A percentile compares a stretch with the other conserved stretches of the same genome.
These are phyloP conservation scores for Aureobasidium zeae DNA, from an alignment of 2,329 filamentous ascomycete species.

Conservation along the genomic window DNA sequence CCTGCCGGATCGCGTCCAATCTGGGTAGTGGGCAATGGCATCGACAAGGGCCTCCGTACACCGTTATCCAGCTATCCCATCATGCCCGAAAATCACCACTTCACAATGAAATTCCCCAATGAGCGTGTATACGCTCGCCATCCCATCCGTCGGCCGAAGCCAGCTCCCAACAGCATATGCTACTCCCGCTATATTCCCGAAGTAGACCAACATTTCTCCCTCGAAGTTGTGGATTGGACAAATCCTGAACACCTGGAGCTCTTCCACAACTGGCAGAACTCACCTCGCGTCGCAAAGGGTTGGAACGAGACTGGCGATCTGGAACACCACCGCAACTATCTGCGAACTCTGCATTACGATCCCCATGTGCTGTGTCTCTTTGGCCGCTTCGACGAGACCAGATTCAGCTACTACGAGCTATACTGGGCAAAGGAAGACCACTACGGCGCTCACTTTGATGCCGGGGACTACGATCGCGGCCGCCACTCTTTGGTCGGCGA, in stretches of 20 bases:
- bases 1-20: slow-evolving; percentile 35
- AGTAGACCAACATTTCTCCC: slow-evolving; percentile 65
- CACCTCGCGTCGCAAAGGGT: slow-evolving; percentile 67
- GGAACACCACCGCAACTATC: slow-evolving; percentile 64
- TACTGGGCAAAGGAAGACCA: slow-evolving; percentile 67
- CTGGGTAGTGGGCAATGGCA: slow-evolving; percentile 24
- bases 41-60: slow-evolving; percentile 18
- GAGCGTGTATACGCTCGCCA: slow-evolving; percentile 53
- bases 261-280: slow-evolving; percentile 77
- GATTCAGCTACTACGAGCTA: slow-evolving; percentile 70
- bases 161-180: slow-evolving; percentile 57
- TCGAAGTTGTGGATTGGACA: slow-evolving; percentile 61
- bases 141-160: slow-evolving; percentile 63
- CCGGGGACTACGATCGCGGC: slow-evolving; percentile 49
- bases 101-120: slow-evolving; percentile 40
- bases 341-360: slow-evolving; percentile 58
- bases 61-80: slow-evolving; percentile 30
- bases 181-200: slow-evolving; percentile 75
- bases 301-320: slow-evolving; percentile 73
- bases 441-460: slow-evolving; percentile 49
- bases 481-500: slow-evolving; percentile 53
- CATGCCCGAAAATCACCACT: slow-evolving; percentile 35
- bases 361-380: slow-evolving; percentile 62
- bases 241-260: slow-evolving; percentile 56
- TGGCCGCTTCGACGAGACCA: slow-evolving; percentile 59